Evolutionary conservation across 1,284 basidiomycete species (phyloP).

Genomic region (Termitomyces sp.): DNA sequence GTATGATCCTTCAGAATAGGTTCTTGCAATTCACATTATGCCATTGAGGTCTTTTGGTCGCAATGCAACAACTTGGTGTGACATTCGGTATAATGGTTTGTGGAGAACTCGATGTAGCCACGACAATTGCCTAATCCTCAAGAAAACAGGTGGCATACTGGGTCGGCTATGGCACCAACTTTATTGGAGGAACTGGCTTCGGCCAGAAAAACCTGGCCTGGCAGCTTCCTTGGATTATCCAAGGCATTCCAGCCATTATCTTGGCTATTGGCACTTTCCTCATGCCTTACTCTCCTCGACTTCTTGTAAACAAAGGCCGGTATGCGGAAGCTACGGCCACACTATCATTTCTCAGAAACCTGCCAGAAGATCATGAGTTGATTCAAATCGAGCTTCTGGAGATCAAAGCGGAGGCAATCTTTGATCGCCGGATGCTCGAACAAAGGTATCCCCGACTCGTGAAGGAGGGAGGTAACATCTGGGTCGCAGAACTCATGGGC

Average conservation of each 20-base stretch:
- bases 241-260: conserved; percentile 13
- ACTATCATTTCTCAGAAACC: conserved; percentile 11
- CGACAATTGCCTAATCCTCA: not conserved
- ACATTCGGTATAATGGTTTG: conserved; percentile 17
- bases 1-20: not conserved
- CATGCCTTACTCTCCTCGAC: conserved; percentile 16
- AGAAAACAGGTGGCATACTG: conserved; percentile 12
- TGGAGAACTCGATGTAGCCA: not conserved
- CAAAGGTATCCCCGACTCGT: conserved; percentile 13
- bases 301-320: conserved; percentile 16
- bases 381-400: conserved; percentile 16
- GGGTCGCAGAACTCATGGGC: conserved; percentile 13
- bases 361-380: conserved; percentile 11
- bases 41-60: conserved; percentile 12
- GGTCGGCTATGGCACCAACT: conserved; percentile 17
- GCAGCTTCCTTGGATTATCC: conserved; percentile 15
- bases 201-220: conserved; percentile 13
- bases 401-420: conserved; percentile 14
- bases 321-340: conserved; percentile 11
- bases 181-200: conserved; percentile 13
- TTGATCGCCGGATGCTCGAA: conserved; percentile 10
- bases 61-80: conserved; percentile 16
- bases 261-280: conserved; percentile 15
- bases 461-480: conserved; percentile 13
- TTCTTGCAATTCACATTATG: not conserved